A percentile compares a stretch with the other conserved stretches of the same genome.
These are phyloP conservation scores for Hippophae tibetana DNA, from an alignment of 306 rosid species.

Conservation along the genomic window DNA sequence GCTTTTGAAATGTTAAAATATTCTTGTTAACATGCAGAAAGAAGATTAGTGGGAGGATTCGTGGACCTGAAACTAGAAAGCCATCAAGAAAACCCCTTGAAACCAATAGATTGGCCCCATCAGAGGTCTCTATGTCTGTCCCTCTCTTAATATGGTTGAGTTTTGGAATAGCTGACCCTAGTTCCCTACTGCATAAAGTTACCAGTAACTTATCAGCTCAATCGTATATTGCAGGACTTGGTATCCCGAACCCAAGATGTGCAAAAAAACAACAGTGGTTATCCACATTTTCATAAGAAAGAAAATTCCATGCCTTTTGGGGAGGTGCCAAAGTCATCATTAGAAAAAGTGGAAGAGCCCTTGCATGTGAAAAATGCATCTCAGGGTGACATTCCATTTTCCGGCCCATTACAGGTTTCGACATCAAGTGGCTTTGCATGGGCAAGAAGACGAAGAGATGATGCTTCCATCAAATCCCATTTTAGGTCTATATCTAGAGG, in stretches of 20 bases:
- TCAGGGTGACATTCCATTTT: conserved; percentile 78
- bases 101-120: conserved; percentile 65
- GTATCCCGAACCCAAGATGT: conserved; percentile 32
- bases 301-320: conserved; percentile 24
- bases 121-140: conserved; percentile 42
- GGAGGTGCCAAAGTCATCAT: conserved; percentile 41
- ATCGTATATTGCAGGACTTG: conserved; percentile 48
- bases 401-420: conserved; percentile 86
- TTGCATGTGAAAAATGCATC: conserved; percentile 63
- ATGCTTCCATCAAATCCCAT: conserved; percentile 48
- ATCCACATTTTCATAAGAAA: conserved; percentile 34
- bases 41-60: conserved; percentile 57
- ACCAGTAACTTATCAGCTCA: conserved; percentile 10
- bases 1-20: neutral
- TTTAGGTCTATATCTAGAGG: conserved; percentile 78
- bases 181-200: conserved; percentile 4
- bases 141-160: conserved; percentile 15
- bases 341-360: conserved; percentile 53
- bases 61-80: conserved; percentile 66
- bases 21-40: conserved; percentile 47
- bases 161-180: neutral
- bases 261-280: conserved; percentile 30
- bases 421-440: conserved; percentile 96
- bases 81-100: conserved; percentile 63
- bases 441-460: conserved; percentile 88